phyloP scores from a whole-genome alignment of 352 stramenopile species.

The Phytopythium cucurbitacearum region DNA sequence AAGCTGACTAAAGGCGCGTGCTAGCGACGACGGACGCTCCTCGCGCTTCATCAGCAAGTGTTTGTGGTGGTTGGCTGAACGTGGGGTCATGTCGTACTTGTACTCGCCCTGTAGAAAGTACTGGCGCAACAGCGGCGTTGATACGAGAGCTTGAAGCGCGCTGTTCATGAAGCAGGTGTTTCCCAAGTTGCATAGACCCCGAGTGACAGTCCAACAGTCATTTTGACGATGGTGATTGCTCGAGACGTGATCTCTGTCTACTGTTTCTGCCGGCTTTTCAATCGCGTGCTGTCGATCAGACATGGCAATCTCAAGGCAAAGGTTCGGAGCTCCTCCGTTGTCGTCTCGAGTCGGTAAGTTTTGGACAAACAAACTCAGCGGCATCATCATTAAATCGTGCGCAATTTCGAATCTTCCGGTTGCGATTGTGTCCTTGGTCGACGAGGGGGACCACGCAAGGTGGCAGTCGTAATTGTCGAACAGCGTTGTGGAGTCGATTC shows the following conservation, averaged over 20 bases:
- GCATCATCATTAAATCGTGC: conserved; percentile 4
- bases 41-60: not conserved
- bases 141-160: conserved; percentile 86
- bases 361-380: conserved; percentile 6
- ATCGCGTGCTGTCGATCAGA: not conserved
- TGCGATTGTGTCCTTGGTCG: not conserved
- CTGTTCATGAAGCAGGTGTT: conserved; percentile 87
- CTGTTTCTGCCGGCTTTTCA: not conserved
- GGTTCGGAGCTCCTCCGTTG: not conserved
- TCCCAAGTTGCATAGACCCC: conserved; percentile 54
- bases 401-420: conserved; percentile 2
- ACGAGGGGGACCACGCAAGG: not conserved
- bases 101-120: conserved; percentile 90
- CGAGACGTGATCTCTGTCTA: no score
- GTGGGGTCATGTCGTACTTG: conserved; percentile 80
- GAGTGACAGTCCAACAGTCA: not conserved
- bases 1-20: conserved; percentile 76
- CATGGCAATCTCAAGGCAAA: conserved; percentile 4
- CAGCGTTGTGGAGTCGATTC: no score
- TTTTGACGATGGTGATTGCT: not conserved
- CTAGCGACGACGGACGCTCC: conserved; percentile 21
- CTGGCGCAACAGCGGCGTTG: conserved; percentile 85
- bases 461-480: not conserved
- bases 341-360: conserved; percentile 2
- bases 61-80: conserved; percentile 32